Conservation (phyloP, 306 rosid genomes). For the Castanospermum australe region DNA sequence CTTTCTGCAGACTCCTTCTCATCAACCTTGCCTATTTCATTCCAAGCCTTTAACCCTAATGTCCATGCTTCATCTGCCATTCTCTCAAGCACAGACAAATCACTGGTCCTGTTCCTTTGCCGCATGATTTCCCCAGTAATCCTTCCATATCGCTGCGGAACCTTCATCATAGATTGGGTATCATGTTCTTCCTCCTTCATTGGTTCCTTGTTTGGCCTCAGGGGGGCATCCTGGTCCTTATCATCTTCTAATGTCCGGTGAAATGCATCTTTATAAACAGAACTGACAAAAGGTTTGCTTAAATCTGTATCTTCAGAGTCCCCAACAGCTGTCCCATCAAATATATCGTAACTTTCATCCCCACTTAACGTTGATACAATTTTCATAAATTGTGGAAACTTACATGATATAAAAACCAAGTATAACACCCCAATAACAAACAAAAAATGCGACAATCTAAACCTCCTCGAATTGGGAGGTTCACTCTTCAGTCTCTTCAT, state of each 20-base stretch:
- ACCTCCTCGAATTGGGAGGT: constrained; percentile 65
- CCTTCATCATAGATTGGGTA: constrained; percentile 36
- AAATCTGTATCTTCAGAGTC: constrained; percentile 53
- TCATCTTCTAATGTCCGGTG: constrained; percentile 75
- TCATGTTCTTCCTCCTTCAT: constrained; percentile 54
- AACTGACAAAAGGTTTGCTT: constrained; percentile 59
- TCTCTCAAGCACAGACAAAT: constrained; percentile 71
- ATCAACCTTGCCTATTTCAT: constrained; percentile 57
- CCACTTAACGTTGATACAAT: constrained; percentile 69
- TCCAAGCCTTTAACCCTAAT: constrained; percentile 72
- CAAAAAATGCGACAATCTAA: constrained; percentile 72
- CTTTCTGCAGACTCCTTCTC: constrained; percentile 49
- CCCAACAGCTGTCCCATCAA: constrained; percentile 42
- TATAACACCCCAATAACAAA: constrained; percentile 67
- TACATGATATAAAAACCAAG: constrained; percentile 71
- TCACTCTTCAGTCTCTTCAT: constrained; percentile 82
- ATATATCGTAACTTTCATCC: constrained; percentile 51
- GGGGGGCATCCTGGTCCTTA: constrained; percentile 56
- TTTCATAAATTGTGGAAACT: constrained; percentile 72
- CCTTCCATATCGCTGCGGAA: constrained; percentile 66
- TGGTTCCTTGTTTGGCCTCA: constrained; percentile 68
- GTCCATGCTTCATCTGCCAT: constrained; percentile 99
- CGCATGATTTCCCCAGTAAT: constrained; percentile 59
- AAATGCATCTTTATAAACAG: constrained; percentile 73
- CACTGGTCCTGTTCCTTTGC: constrained; percentile 49